Evolutionary conservation across 225 moss, liverwort and hornwort genomes (phyloP).

Genomic region (Bryoerythrophyllum caledonicum): DNA sequence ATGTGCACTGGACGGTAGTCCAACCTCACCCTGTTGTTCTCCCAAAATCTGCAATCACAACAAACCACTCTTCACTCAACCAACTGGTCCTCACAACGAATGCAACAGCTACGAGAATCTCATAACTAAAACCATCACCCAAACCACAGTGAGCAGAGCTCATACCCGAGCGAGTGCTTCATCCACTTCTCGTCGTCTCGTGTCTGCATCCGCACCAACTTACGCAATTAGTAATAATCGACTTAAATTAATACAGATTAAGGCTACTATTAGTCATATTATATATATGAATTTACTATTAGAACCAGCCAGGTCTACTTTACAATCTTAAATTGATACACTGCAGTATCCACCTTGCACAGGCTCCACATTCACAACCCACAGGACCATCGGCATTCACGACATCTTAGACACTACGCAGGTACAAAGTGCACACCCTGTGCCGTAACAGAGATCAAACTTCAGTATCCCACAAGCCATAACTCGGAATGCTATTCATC

Average conservation of each 20-base stretch:
- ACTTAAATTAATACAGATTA: too few species aligned
- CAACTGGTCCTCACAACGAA: neutral
- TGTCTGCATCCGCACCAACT: conserved; percentile 41
- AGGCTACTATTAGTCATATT: too few species aligned
- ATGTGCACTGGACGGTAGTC: conserved; percentile 99
- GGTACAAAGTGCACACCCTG: too few species aligned
- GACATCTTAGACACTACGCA: too few species aligned
- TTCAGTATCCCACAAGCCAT: too few species aligned
- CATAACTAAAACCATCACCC: neutral
- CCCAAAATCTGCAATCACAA: conserved; percentile 64
- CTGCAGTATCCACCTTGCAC: neutral
- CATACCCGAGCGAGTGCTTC: conserved; percentile 84
- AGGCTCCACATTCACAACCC: neutral
- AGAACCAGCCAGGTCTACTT: too few species aligned
- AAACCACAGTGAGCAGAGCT: neutral
- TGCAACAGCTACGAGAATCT: neutral
- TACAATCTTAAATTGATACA: neutral
- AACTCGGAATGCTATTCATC: too few species aligned
- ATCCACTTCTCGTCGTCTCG: conserved; percentile 89
- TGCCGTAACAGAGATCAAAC: too few species aligned
- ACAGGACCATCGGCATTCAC: neutral
- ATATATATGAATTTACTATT: too few species aligned
- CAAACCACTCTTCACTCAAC: neutral
- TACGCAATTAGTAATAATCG: neutral
- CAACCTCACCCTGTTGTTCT: conserved; percentile 74